Base-by-base conservation (phyloP, 2,329 filamentous ascomycete genomes). In the Coleophoma cylindrospora region DNA sequence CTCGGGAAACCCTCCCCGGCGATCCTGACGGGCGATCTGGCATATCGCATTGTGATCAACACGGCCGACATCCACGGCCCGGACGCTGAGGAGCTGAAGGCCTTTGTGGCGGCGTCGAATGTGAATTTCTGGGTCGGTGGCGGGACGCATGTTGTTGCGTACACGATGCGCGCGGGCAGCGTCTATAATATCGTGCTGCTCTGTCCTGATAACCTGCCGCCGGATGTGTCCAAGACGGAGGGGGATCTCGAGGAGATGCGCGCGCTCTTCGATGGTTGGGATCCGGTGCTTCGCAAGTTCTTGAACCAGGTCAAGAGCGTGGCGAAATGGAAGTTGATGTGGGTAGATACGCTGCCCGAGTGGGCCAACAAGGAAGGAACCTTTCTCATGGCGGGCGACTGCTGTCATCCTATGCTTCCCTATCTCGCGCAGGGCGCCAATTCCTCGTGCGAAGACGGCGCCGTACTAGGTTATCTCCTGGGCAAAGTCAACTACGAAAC, bases 251-350 rank as follows among this genome's bases (percentile, higher is more conserved):
- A 80, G 12, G 81, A 87, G 65, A 83, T 87, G 80, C 72, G 69
- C 45, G 67, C 67, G 4, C 61, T 83, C 2, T 87, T 88, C 59
- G 65, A 69, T 6, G 73, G 70, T 0, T 89, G 85, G 85, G 84
- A 88, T 66, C 83, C 83, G 2, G 72, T 83, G 43, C 48, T 78
- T 22, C 61, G 54, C 1, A 62, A 65, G 47, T 70, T 75, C 43
- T 54, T 74, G 12, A 65, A 67, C 3, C 72, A 74, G 40, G 81
- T 86, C 0, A 73, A 78, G 36, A 72, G 66, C 1, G 81, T 87
- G 0, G 76, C 82, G 37, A 88, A 87, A 64, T 89, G 85, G 86
- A 84, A 81, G 61, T 64, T 89, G 34, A 83, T 87, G 79, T 48
- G 64, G 71, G 47, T 68, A 70, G 63, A 70, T 68, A 64, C 60